phyloP scores from a whole-genome alignment of 192 early-diverging fungal species.

The Geranomyces variabilis region DNA sequence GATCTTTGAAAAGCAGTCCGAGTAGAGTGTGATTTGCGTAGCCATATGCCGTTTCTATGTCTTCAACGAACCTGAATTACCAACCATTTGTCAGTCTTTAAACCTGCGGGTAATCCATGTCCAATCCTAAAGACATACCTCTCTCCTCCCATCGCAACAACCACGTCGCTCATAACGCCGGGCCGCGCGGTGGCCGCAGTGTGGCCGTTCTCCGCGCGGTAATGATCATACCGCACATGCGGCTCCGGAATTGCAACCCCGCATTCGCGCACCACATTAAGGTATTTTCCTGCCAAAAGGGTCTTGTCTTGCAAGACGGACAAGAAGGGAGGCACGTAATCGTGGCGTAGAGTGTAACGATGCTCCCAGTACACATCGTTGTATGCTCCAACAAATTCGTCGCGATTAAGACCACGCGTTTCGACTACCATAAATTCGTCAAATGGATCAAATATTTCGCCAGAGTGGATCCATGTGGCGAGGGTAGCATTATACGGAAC shows the following conservation, averaged over 20 bases:
- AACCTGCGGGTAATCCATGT: not conserved
- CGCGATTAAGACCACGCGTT: conserved; percentile 45
- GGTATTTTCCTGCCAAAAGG: conserved; percentile 89
- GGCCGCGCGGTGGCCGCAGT: not conserved
- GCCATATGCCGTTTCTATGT: conserved; percentile 84
- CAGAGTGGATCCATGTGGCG: conserved; percentile 84
- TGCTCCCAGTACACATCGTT: conserved; percentile 85
- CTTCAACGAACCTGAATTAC: conserved; percentile 48
- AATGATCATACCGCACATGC: conserved; percentile 6
- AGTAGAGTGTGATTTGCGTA: conserved; percentile 87
- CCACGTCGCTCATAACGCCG: conserved; percentile 14
- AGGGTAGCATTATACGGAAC: conserved; percentile 86
- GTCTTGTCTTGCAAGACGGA: conserved; percentile 77
- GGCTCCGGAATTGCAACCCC: conserved; percentile 46
- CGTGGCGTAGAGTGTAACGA: conserved; percentile 70
- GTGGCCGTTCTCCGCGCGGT: not conserved
- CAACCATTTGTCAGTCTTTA: not conserved
- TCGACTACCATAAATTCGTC: conserved; percentile 94
- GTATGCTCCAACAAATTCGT: conserved; percentile 68
- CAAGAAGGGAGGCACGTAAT: conserved; percentile 76
- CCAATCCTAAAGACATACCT: conserved; percentile 4
- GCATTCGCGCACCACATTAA: conserved; percentile 91
- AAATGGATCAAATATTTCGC: conserved; percentile 84
- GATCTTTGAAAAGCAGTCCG: conserved; percentile 75
- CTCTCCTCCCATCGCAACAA: conserved; percentile 28